Evolutionary conservation across 2,329 filamentous ascomycete genomes (phyloP).

Genomic region (Botryosphaeria dothidea): DNA sequence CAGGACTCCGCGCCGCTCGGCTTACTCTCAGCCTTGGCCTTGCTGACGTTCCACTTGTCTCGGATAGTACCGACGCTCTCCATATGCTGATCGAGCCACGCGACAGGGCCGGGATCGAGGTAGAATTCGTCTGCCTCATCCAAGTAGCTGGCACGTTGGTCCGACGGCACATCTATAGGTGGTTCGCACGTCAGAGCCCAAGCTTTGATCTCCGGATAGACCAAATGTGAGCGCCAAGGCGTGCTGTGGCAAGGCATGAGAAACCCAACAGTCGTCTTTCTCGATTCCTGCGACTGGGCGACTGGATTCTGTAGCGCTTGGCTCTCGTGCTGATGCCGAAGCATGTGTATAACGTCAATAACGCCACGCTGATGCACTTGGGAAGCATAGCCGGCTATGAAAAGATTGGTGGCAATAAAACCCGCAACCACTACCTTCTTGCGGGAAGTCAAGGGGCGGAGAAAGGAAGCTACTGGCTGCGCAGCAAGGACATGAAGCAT

Average conservation of each 20-base stretch:
- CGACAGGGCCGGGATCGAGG: constrained; percentile 52
- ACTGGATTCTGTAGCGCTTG: constrained; percentile 19
- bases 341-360: constrained; percentile 70
- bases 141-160: constrained; percentile 67
- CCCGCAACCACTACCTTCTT: constrained; percentile 50
- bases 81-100: constrained; percentile 48
- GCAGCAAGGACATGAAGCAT: constrained; percentile 81
- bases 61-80: constrained; percentile 29
- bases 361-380: constrained; percentile 79
- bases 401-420: constrained; percentile 58
- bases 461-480: constrained; percentile 24
- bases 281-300: constrained; percentile 22
- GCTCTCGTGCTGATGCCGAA: constrained; percentile 68
- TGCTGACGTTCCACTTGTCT: constrained; percentile 20
- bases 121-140: constrained; percentile 96
- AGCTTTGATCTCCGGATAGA: constrained; percentile 72
- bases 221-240: constrained; percentile 86
- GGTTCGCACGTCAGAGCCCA: constrained; percentile 92
- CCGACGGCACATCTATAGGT: constrained; percentile 67
- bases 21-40: constrained; percentile 24
- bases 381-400: constrained; percentile 73
- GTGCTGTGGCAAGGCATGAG: constrained; percentile 96
- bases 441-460: constrained; percentile 31
- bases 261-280: constrained; percentile 61
- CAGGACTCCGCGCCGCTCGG: background rate